Base-by-base conservation (phyloP, 2,329 filamentous ascomycete genomes). In the Colletotrichum neosansevieriae region DNA sequence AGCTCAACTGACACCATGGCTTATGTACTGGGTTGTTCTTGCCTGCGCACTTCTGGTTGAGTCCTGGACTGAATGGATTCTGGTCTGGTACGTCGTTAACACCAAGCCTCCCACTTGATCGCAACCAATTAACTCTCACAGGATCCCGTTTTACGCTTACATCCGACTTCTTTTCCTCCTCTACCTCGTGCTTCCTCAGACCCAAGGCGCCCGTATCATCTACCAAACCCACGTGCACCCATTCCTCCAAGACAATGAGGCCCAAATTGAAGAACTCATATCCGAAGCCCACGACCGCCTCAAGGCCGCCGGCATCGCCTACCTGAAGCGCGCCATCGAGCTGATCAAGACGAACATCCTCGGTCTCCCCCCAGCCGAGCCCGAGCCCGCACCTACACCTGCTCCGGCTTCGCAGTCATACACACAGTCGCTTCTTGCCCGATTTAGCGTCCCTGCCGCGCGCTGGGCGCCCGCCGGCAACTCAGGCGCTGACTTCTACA, bases 21-120 rank as follows among this genome's bases (percentile, higher is more conserved):
- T 98, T 73, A 98, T 98, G 92, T 99, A 98, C 87, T 99, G 95
- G 92, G 94, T 97, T 69, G 94, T 97, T 24, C 88, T 98, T 72
- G 92, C 93, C 70, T 91, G 93, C 78, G 89, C 91, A 74, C 85
- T 94, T 64, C 88, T 96, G 70, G 88, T 90, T 80, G 96, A 98
- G 82, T 94, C 92, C 53, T 97, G 94, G 88, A 90, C 92, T 64
- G 89, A 91, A 75, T 97, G 95, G 82, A 90, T 98, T 76, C 87
- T 98, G 53, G 87, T 87, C 78, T 98, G 94, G 91, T 91, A 81
- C 59, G 82, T 75, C 34, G 66, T 34, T 17, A 45, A 10, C 58
- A 4, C 32, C n/a, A 24, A 11, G 17, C 21, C 15, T 3, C 15
- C n/a, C 21, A 6, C 13, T 47, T n/a, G n/a, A 24, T 54, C 15